Percentiles rank a stretch among this genome's conserved stretches.
These are phyloP conservation scores for Xylaria sp. DNA, from an alignment of 2,329 filamentous ascomycete species.

Conservation along the genomic window DNA sequence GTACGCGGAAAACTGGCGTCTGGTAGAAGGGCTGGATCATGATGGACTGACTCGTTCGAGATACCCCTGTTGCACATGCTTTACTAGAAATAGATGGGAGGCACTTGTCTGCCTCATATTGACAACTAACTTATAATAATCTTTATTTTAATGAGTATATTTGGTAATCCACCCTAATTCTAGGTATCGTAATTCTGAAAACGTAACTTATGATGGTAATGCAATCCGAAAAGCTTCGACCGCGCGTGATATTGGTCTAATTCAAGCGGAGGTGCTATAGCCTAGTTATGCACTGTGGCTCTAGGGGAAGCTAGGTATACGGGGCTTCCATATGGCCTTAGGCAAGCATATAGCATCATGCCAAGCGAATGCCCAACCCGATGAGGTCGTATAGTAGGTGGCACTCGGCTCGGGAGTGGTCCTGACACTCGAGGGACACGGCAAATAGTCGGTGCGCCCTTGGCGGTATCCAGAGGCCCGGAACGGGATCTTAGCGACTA, in stretches of 20 bases:
- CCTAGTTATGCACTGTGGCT: background rate
- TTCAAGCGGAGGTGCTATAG: background rate
- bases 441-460: no score
- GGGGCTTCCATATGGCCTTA: no score
- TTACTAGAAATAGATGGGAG: slow-evolving; percentile 34
- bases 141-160: background rate
- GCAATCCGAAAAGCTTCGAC: background rate
- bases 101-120: slow-evolving; percentile 3
- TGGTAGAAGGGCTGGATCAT: slow-evolving; percentile 33
- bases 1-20: slow-evolving; percentile 34
- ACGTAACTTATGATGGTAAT: background rate
- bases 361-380: no score
- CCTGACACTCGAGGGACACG: no score
- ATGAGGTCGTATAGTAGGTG: no score
- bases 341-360: no score
- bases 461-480: no score
- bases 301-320: no score
- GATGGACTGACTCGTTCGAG: slow-evolving; percentile 36
- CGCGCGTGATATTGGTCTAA: background rate
- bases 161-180: background rate
- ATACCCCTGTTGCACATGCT: slow-evolving; percentile 38
- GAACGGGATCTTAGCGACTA: no score
- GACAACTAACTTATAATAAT: slow-evolving; percentile 4
- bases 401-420: no score
- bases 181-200: background rate